Conservation (phyloP, 805 yeast genomes). For the Candida ortonii region DNA sequence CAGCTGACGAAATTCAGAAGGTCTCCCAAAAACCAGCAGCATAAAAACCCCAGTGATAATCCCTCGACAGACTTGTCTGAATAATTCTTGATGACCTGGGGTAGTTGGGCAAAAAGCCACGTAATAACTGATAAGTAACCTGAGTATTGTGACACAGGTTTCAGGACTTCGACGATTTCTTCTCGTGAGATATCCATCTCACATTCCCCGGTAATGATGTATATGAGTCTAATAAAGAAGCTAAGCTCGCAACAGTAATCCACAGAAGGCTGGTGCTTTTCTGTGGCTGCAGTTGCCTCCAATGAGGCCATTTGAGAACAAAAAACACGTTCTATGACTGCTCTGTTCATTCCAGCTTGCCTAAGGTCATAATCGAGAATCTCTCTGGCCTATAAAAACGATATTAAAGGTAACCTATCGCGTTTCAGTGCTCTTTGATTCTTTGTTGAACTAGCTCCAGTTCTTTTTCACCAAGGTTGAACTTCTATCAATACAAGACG, state of each 20-base stretch:
- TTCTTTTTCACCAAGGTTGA: too few species aligned
- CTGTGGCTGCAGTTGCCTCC: too few species aligned
- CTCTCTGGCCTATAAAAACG: too few species aligned
- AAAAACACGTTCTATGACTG: too few species aligned
- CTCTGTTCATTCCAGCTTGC: too few species aligned
- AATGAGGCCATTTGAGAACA: too few species aligned
- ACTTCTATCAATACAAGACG: too few species aligned
- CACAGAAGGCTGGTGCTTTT: too few species aligned
- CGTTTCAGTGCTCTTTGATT: too few species aligned
- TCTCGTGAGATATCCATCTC: conserved; percentile 15
- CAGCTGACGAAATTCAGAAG: conserved; percentile 50
- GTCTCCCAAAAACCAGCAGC: conserved; percentile 68
- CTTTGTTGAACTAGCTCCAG: too few species aligned
- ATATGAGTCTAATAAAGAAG: conserved; percentile 21
- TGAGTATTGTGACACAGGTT: conserved; percentile 29
- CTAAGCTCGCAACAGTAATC: conserved; percentile 23
- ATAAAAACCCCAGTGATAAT: conserved; percentile 55
- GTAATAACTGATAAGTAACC: conserved; percentile 45
- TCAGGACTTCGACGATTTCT: conserved; percentile 16
- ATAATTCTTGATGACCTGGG: conserved; percentile 64
- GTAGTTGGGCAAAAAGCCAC: conserved; percentile 75
- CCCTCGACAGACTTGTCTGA: conserved; percentile 63
- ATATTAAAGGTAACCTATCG: too few species aligned
- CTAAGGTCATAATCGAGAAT: too few species aligned
- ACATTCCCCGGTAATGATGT: conserved; percentile 28